Evolutionary conservation across 73 alveolate genomes (phyloP).

Genomic region (Symbiodinium natans): DNA sequence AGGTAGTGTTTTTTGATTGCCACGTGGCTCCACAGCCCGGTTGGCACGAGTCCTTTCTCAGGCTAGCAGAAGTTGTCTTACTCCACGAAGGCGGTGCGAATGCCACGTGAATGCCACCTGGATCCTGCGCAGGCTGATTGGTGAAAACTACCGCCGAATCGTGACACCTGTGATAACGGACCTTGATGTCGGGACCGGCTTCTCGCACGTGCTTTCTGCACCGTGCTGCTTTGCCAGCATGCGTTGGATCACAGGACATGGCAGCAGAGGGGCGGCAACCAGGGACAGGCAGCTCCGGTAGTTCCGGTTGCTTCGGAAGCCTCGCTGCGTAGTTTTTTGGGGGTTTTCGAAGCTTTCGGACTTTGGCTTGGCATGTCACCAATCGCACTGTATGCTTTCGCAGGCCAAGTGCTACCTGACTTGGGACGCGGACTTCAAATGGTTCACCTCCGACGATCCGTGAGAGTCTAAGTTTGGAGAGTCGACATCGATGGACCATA

Average conservation of each 20-base stretch:
- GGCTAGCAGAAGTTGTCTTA: neutral
- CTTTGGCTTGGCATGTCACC: too few species aligned
- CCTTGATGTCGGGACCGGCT: constrained; percentile 87
- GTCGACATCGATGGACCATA: too few species aligned
- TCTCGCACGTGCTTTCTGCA: neutral
- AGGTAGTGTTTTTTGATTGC: constrained; percentile 80
- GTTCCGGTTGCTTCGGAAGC: too few species aligned
- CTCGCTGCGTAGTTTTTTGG: too few species aligned
- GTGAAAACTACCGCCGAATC: constrained; percentile 81
- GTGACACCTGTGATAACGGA: constrained; percentile 81
- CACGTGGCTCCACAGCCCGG: constrained; percentile 94
- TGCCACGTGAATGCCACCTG: too few species aligned
- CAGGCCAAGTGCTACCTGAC: constrained; percentile 83
- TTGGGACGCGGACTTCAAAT: constrained; percentile 88
- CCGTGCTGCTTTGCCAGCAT: too few species aligned
- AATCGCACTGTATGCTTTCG: neutral
- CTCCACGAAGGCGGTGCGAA: too few species aligned
- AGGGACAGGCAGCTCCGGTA: neutral
- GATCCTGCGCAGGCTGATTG: constrained; percentile 59
- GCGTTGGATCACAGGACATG: constrained; percentile 14
- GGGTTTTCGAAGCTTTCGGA: too few species aligned
- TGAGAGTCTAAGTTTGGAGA: neutral
- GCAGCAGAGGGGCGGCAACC: constrained; percentile 27
- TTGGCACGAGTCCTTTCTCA: constrained; percentile 93
- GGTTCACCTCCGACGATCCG: constrained; percentile 84